Percentiles rank a stretch among this genome's conserved stretches.
Evolutionary conservation across 352 stramenopile species (phyloP).

Genomic region (Saprolegnia diclina): DNA sequence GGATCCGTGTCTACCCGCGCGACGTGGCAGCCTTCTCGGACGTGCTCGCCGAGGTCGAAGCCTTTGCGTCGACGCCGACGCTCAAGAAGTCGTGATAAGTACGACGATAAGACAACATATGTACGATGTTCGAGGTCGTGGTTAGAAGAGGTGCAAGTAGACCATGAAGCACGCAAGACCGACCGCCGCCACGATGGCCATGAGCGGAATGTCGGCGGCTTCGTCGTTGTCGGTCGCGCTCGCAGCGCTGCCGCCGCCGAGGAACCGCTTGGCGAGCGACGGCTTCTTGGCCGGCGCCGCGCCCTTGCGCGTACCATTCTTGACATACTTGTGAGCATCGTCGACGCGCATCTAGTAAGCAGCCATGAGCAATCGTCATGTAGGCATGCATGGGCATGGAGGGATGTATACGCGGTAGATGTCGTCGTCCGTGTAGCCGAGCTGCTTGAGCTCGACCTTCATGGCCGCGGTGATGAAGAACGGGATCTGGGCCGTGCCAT

Average conservation of each 20-base stretch:
- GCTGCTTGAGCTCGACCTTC: conserved; percentile 27
- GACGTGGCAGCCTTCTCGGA: conserved; percentile 73
- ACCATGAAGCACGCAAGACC: conserved; percentile 1
- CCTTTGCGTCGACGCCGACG: conserved; percentile 33
- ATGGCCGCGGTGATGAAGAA: conserved; percentile 27
- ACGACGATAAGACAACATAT: conserved; percentile 36
- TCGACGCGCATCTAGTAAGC: conserved; percentile 25
- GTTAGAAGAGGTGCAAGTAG: conserved; percentile 18
- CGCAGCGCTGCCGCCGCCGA: not conserved
- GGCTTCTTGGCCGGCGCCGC: conserved; percentile 1
- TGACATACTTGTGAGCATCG: conserved; percentile 20
- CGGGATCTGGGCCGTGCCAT: conserved; percentile 11
- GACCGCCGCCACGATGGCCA: not conserved
- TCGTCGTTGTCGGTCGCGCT: not conserved
- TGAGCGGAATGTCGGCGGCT: not conserved
- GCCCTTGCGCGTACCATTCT: conserved; percentile 20
- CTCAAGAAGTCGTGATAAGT: conserved; percentile 12
- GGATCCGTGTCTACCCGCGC: conserved; percentile 80
- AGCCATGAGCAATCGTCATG: not conserved
- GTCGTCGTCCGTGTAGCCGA: conserved; percentile 27
- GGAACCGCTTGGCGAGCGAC: not conserved
- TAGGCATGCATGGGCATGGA: not conserved
- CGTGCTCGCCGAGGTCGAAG: conserved; percentile 64
- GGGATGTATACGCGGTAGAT: conserved; percentile 14
- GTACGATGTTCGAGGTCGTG: too few species aligned